phyloP scores from a whole-genome alignment of 495 filamentous ascomycete genomes.

The Trichocladium uniseriatum region DNA sequence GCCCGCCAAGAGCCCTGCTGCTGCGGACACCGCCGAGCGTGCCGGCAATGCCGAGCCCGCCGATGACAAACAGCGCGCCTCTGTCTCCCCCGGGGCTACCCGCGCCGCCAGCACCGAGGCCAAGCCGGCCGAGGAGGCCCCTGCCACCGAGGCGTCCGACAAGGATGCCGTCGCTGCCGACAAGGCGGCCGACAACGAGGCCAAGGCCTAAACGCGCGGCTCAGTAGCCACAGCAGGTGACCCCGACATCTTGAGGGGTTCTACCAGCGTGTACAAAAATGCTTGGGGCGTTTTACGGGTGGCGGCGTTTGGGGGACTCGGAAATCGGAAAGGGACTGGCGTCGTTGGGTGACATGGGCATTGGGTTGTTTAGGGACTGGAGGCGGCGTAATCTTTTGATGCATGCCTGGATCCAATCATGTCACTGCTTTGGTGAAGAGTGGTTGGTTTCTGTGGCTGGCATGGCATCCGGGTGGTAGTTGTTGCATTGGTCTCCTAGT shows the following conservation, averaged over 20 bases:
- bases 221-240: background rate
- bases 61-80: background rate
- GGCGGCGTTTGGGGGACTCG: too few species aligned
- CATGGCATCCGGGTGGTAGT: too few species aligned
- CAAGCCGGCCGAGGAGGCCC: conserved; percentile 1
- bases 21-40: background rate
- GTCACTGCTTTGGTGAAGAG: too few species aligned
- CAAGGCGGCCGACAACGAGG: conserved; percentile 4
- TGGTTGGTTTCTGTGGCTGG: too few species aligned
- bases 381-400: too few species aligned
- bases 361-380: too few species aligned
- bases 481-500: too few species aligned
- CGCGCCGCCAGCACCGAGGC: background rate
- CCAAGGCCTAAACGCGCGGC: background rate
- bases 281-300: too few species aligned
- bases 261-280: background rate
- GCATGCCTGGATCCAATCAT: too few species aligned
- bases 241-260: background rate
- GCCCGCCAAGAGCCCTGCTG: conserved; percentile 1
- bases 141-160: conserved; percentile 4
- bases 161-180: conserved; percentile 4
- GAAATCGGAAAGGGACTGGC: too few species aligned
- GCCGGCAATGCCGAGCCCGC: conserved; percentile 1
- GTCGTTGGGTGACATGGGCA: too few species aligned
- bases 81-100: background rate